These are phyloP conservation scores for Yarrowia sp. DNA, from an alignment of 805 yeast species.

Conservation along the genomic window DNA sequence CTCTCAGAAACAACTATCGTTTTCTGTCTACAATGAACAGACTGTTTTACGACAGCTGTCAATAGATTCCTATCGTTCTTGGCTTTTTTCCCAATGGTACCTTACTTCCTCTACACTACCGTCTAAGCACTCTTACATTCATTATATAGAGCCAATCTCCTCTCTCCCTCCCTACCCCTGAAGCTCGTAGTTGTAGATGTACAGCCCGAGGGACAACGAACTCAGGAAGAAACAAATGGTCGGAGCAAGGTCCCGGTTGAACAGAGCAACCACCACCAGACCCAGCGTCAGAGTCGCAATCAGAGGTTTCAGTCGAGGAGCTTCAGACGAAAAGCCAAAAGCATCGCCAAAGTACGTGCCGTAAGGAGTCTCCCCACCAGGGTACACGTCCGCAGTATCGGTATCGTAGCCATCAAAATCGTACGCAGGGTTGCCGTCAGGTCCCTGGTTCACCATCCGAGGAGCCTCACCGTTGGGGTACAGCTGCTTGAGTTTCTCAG, in stretches of 20 bases:
- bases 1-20: too few species aligned
- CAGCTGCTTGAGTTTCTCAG: slow-evolving; percentile 22
- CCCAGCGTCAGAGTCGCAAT: slow-evolving; percentile 21
- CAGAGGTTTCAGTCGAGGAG: slow-evolving; percentile 29
- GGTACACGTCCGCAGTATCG: slow-evolving; percentile 9
- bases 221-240: slow-evolving; percentile 22
- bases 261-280: slow-evolving; percentile 20
- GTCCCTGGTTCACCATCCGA: slow-evolving; percentile 16
- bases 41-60: too few species aligned
- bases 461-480: slow-evolving; percentile 17
- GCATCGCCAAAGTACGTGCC: slow-evolving; percentile 17
- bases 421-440: background rate
- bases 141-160: background rate
- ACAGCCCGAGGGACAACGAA: slow-evolving; percentile 23
- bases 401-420: slow-evolving; percentile 28
- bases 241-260: slow-evolving; percentile 32
- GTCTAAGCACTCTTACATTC: background rate
- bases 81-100: too few species aligned
- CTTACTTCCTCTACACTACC: too few species aligned
- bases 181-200: slow-evolving; percentile 34
- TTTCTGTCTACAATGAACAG: too few species aligned
- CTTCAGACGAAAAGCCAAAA: slow-evolving; percentile 26
- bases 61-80: too few species aligned
- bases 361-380: slow-evolving; percentile 8
- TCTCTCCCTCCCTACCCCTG: background rate